Conservation (phyloP, 2,329 filamentous ascomycete genomes). For the Periconia digitata region DNA sequence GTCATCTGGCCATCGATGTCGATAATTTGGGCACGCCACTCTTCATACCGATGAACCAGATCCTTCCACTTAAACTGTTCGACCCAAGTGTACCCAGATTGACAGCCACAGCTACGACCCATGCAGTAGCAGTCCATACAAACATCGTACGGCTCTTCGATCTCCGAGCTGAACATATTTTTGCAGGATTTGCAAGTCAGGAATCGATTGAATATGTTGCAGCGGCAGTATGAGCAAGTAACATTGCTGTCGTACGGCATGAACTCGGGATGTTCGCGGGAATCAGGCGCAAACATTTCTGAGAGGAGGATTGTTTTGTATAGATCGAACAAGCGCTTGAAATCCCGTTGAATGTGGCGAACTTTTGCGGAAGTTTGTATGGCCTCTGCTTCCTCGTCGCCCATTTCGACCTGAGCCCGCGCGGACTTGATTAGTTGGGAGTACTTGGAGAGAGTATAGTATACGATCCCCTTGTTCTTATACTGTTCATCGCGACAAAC, state of each 20-base stretch:
- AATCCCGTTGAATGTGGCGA: slow-evolving; percentile 77
- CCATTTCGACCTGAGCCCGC: slow-evolving; percentile 55
- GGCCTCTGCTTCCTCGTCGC: slow-evolving; percentile 38
- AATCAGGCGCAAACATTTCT: slow-evolving; percentile 76
- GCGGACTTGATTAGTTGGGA: slow-evolving; percentile 61
- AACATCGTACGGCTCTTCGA: slow-evolving; percentile 87
- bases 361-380: slow-evolving; percentile 53
- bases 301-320: slow-evolving; percentile 79
- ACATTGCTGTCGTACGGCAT: slow-evolving; percentile 86
- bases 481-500: slow-evolving; percentile 98
- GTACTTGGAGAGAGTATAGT: slow-evolving; percentile 84
- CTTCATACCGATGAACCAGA: slow-evolving; percentile 74
- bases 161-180: slow-evolving; percentile 64
- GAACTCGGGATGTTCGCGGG: slow-evolving; percentile 71
- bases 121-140: slow-evolving; percentile 99
- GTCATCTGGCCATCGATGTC: slow-evolving; percentile 67
- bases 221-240: slow-evolving; percentile 92
- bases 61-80: slow-evolving; percentile 90
- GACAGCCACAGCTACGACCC: slow-evolving; percentile 87
- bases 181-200: slow-evolving; percentile 87
- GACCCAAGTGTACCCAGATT: slow-evolving; percentile 84
- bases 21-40: slow-evolving; percentile 79
- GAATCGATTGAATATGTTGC: slow-evolving; percentile 97
- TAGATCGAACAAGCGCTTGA: slow-evolving; percentile 75
- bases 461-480: slow-evolving; percentile 96